phyloP scores from a whole-genome alignment of 805 yeast genomes.

The Cyberlindnera saturnus region DNA sequence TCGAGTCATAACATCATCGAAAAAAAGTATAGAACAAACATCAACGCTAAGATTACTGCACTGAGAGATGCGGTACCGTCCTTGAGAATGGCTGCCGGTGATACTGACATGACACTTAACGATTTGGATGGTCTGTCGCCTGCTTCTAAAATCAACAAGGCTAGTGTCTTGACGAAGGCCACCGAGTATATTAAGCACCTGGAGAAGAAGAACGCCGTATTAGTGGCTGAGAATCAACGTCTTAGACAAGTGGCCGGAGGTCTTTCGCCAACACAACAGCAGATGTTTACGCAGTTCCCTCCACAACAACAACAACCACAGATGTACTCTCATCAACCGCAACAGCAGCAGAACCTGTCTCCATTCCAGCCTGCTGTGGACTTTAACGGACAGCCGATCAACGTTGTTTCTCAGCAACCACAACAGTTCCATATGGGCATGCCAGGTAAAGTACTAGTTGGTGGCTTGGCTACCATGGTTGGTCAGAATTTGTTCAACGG shows the following conservation, averaged over 20 bases:
- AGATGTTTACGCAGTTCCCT: slow-evolving; percentile 7
- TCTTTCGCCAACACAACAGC: slow-evolving; percentile 4
- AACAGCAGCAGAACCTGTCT: slow-evolving; percentile 6
- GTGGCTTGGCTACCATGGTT: slow-evolving; percentile 45
- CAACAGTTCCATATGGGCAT: slow-evolving; percentile 20
- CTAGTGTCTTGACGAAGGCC: slow-evolving; percentile 70
- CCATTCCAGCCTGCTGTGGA: slow-evolving; percentile 22
- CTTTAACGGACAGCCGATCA: slow-evolving; percentile 20
- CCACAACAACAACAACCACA: slow-evolving; percentile 2
- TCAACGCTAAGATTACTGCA: slow-evolving; percentile 62
- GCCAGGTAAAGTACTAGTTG: slow-evolving; percentile 34
- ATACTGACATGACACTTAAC: slow-evolving; percentile 34
- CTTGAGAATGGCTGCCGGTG: slow-evolving; percentile 54
- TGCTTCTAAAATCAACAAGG: slow-evolving; percentile 70
- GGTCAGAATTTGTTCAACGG: slow-evolving; percentile 29
- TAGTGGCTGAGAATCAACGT: slow-evolving; percentile 48
- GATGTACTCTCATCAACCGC: slow-evolving; percentile 6
- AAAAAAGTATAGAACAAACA: slow-evolving; percentile 73
- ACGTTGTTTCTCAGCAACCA: slow-evolving; percentile 20
- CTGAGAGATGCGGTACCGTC: slow-evolving; percentile 77
- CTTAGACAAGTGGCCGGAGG: slow-evolving; percentile 25
- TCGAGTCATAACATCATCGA: slow-evolving; percentile 76
- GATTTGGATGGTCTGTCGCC: slow-evolving; percentile 73
- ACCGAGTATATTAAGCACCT: slow-evolving; percentile 74
- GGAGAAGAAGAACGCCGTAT: slow-evolving; percentile 36